phyloP scores from a whole-genome alignment of 345 rosid genomes.

The Toxicodendron radicans region DNA sequence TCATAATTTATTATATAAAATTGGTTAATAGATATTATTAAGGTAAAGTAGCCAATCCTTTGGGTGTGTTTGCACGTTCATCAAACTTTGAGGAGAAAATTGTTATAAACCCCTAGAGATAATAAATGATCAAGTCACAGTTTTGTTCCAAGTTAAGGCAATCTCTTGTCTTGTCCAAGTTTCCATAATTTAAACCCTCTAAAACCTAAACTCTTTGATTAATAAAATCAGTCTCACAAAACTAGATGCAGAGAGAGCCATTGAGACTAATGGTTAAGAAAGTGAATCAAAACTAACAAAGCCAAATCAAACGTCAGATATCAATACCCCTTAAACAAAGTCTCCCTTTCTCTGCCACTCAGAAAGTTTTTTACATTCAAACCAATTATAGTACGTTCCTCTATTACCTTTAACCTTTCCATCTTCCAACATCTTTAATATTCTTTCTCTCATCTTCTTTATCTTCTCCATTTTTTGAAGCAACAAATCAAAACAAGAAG shows the following conservation, averaged over 20 bases:
- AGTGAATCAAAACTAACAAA: conserved; percentile 27
- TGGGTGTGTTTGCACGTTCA: too few species aligned
- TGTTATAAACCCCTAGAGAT: too few species aligned
- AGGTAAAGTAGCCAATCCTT: too few species aligned
- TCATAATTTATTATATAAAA: too few species aligned
- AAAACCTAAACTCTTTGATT: not conserved
- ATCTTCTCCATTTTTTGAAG: conserved; percentile 11
- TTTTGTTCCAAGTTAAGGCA: not conserved
- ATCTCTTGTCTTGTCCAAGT: not conserved
- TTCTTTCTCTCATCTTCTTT: conserved; percentile 17
- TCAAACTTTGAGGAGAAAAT: too few species aligned
- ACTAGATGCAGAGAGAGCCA: not conserved
- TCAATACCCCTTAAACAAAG: conserved; percentile 40
- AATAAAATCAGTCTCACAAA: not conserved
- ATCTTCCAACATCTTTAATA: conserved; percentile 16
- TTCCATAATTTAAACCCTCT: not conserved
- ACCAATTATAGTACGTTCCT: conserved; percentile 45
- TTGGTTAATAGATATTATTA: too few species aligned
- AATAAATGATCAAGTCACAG: not conserved
- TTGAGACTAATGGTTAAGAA: conserved; percentile 37
- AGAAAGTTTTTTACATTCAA: conserved; percentile 52
- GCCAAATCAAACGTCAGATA: conserved; percentile 18
- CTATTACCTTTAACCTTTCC: not conserved
- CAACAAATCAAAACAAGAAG: not conserved
- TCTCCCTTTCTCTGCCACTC: conserved; percentile 43